phyloP scores from a whole-genome alignment of 257 asterid genomes.

The Jacaranda mimosifolia region DNA sequence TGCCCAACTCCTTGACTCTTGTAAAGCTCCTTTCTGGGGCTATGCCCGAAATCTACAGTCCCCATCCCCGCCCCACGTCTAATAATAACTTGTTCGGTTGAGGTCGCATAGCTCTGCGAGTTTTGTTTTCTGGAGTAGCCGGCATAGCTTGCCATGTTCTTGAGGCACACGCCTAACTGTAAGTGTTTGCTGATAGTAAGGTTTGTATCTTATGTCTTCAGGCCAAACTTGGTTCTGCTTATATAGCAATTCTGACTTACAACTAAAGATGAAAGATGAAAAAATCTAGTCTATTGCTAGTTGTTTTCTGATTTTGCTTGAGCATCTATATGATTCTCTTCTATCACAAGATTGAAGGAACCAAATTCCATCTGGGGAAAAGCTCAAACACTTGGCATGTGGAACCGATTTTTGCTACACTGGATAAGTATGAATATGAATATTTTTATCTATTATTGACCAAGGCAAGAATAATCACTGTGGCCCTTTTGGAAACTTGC shows the following conservation, averaged over 20 bases:
- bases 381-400: not conserved
- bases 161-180: not conserved
- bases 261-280: not conserved
- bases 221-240: not conserved
- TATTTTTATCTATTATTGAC: not conserved
- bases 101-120: slow-evolving; percentile 15
- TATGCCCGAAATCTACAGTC: too few species aligned
- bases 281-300: slow-evolving; percentile 12
- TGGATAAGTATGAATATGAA: slow-evolving; percentile 35
- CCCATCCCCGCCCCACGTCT: not conserved
- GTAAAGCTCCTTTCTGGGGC: slow-evolving; percentile 12
- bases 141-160: slow-evolving; percentile 6
- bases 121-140: slow-evolving; percentile 28
- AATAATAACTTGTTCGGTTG: slow-evolving; percentile 11
- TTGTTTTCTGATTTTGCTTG: too few species aligned
- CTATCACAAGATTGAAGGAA: too few species aligned
- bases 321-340: too few species aligned
- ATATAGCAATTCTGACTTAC: slow-evolving; percentile 17
- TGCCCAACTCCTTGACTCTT: slow-evolving; percentile 1
- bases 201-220: not conserved
- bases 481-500: not conserved
- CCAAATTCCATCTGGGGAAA: too few species aligned
- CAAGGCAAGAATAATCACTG: slow-evolving; percentile 31
- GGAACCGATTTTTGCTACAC: not conserved
- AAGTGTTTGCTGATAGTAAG: not conserved